These are phyloP conservation scores for Leccinum subfulvum DNA, from an alignment of 1,284 basidiomycete species.

Conservation along the genomic window DNA sequence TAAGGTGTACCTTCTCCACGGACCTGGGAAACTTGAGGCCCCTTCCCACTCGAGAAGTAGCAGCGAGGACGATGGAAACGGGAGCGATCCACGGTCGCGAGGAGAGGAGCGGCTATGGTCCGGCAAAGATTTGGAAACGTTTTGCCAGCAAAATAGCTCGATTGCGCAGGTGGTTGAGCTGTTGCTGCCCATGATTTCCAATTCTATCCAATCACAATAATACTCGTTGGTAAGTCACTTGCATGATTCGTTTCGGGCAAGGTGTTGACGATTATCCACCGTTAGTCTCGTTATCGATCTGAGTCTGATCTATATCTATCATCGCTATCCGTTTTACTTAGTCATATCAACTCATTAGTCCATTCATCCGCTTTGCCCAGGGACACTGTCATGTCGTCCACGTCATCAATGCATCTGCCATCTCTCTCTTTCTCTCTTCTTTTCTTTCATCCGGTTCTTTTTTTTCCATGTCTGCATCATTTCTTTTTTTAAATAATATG, in stretches of 20 bases:
- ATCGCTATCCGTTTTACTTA: slow-evolving; percentile 24
- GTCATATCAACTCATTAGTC: slow-evolving; percentile 27
- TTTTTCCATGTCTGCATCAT: slow-evolving; percentile 20
- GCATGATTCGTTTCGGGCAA: not conserved
- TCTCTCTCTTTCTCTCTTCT: slow-evolving; percentile 1
- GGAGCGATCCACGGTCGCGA: slow-evolving; percentile 29
- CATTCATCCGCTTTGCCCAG: slow-evolving; percentile 25
- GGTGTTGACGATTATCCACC: slow-evolving; percentile 14
- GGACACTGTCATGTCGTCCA: slow-evolving; percentile 7
- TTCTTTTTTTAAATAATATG: slow-evolving; percentile 4
- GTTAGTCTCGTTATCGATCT: slow-evolving; percentile 25
- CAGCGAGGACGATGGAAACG: slow-evolving; percentile 37
- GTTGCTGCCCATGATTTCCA: slow-evolving; percentile 45
- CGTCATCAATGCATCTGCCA: slow-evolving; percentile 22
- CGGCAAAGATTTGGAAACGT: slow-evolving; percentile 61
- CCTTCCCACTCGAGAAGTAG: slow-evolving; percentile 33
- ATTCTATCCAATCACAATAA: slow-evolving; percentile 27
- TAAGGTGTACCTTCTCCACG: slow-evolving; percentile 59
- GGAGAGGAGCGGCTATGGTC: slow-evolving; percentile 58
- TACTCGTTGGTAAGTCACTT: slow-evolving; percentile 23
- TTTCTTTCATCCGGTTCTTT: slow-evolving; percentile 3
- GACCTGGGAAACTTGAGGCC: slow-evolving; percentile 57
- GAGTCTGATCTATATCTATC: slow-evolving; percentile 29
- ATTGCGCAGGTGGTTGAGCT: slow-evolving; percentile 59
- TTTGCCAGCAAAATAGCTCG: slow-evolving; percentile 71